These are phyloP conservation scores for Fusarium duplospermum DNA, from an alignment of 2,329 filamentous ascomycete genomes.

Conservation along the genomic window DNA sequence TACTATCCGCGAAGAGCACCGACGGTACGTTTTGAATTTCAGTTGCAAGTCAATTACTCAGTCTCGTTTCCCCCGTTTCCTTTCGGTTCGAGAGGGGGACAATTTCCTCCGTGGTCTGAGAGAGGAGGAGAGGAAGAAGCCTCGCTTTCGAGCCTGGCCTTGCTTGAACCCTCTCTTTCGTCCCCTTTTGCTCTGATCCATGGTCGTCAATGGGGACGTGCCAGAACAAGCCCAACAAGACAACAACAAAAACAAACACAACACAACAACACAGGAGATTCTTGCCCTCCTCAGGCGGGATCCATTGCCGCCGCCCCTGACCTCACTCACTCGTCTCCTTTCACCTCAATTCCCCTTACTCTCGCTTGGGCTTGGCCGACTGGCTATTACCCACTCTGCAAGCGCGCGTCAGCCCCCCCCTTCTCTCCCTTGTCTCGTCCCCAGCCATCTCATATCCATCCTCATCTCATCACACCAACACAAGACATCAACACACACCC, in stretches of 20 bases:
- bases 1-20: conserved; percentile 58
- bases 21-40: conserved; percentile 58
- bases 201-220: conserved; percentile 24
- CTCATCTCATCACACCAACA: conserved; percentile 20
- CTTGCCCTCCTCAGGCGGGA: conserved; percentile 14
- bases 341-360: conserved; percentile 3
- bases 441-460: conserved; percentile 41
- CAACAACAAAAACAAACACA: conserved; percentile 24
- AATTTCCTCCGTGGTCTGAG: not conserved
- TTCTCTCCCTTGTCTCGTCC: conserved; percentile 10
- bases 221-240: conserved; percentile 1
- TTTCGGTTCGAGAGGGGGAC: not conserved
- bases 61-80: conserved; percentile 5
- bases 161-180: not conserved
- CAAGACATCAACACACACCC: conserved; percentile 31
- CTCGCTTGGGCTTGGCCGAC: conserved; percentile 27
- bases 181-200: conserved; percentile 2
- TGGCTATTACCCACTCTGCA: conserved; percentile 37
- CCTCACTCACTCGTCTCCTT: conserved; percentile 10
- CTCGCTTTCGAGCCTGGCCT: not conserved
- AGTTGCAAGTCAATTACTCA: conserved; percentile 16
- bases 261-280: conserved; percentile 15
- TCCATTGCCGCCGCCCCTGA: conserved; percentile 33
- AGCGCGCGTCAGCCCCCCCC: conserved; percentile 35
- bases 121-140: not conserved